Evolutionary conservation across 345 rosid genomes (phyloP).

Genomic region (Passiflora organensis): DNA sequence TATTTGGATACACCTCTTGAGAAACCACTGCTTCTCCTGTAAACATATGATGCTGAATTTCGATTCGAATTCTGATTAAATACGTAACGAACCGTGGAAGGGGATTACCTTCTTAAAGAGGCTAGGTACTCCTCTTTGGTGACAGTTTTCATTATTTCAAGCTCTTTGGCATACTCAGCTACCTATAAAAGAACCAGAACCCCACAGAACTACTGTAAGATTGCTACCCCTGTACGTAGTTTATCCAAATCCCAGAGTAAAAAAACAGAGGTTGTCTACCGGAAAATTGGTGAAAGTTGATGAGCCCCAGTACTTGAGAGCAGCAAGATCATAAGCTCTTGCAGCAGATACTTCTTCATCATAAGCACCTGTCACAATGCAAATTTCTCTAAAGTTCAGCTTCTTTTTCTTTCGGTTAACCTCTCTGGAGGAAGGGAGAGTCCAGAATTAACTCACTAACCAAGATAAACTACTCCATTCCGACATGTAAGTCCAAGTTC

Average conservation of each 20-base stretch:
- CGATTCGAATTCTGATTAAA: too few relatives aligned
- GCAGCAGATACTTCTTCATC: slow-evolving; percentile 47
- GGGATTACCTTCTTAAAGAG: slow-evolving; percentile 26
- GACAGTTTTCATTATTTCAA: slow-evolving; percentile 30
- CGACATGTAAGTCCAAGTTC: slow-evolving; percentile 3
- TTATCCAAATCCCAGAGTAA: not conserved
- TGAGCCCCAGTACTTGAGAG: slow-evolving; percentile 38
- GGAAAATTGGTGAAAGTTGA: slow-evolving; percentile 33
- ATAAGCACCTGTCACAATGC: slow-evolving; percentile 26
- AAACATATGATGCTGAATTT: not conserved
- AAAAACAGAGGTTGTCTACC: slow-evolving; percentile 7
- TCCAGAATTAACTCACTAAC: slow-evolving; percentile 10
- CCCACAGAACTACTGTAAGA: not conserved
- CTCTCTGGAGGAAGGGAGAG: not conserved
- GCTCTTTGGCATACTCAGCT: slow-evolving; percentile 31
- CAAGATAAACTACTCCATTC: slow-evolving; percentile 34
- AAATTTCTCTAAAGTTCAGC: not conserved
- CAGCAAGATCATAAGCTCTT: slow-evolving; percentile 41
- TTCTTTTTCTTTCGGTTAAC: not conserved
- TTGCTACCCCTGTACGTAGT: too few relatives aligned
- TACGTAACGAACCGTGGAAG: too few relatives aligned
- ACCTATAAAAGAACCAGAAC: slow-evolving; percentile 8
- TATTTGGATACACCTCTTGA: slow-evolving; percentile 41
- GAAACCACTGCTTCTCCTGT: slow-evolving; percentile 41
- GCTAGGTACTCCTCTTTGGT: slow-evolving; percentile 41